Evolutionary conservation across 1,139 yeast genomes (phyloP), one percentile per base, ranked within the genome.

Genomic region (Magnusiomyces sp.): DNA sequence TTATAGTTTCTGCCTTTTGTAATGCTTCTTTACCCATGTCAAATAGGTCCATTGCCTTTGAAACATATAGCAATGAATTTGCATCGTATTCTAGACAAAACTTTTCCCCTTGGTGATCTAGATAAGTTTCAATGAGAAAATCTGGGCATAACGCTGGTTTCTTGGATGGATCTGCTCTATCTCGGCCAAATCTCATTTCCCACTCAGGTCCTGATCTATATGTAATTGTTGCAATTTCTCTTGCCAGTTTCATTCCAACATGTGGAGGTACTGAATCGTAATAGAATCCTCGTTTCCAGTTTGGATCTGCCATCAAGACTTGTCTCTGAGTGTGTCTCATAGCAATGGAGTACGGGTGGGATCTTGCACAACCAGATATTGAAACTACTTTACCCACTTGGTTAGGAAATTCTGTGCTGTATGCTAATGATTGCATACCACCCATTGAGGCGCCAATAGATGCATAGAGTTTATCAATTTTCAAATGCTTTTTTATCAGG

Each of bases 161-260:
- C 54, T 73, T 74, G 5, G 80, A 70, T 33, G 89, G 92, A 63
- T 87, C 92, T 0, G 95, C 85, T 54, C 97, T 73, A 59, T 84
- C 88, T 53, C 95, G 77, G 1, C 96, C 96, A 66, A 89, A 89
- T 53, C 97, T 71, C 58, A 81, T 79, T 63, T 89, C 97, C 97
- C 97, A 89, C 66, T 89, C 97, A 1, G 97, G 97, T 0, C 97
- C 97, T 1, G 95, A 86, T 58, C 97, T 75, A 65, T 89, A 89
- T 0, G 97, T 88, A 46, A 90, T 88, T 0, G 97, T 89, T 17
- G 96, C 97, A 47, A 89, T 87, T 65, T 88, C 95, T 55, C 97
- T 74, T 1, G 97, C 94, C 46, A 89, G 73, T 63, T 89, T 90
- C 97, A 89, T 89, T 11, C 97, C 97, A 19, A 83, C 81, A 65